Conservation (phyloP, 495 filamentous ascomycete species). For the Penicillium mononematosum region DNA sequence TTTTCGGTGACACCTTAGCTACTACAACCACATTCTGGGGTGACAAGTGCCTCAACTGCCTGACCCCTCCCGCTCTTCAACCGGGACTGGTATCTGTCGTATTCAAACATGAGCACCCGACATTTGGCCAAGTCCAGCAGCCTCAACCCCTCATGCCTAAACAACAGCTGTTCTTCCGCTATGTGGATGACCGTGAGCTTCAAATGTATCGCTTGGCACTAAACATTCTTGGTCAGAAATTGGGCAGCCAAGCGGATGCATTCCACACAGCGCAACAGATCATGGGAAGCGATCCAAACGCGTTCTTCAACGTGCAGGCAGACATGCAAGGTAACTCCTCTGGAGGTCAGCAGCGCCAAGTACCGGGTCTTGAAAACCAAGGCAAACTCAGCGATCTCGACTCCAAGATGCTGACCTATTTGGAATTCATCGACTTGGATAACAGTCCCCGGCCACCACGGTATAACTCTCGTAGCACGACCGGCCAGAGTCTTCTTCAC, state of each 20-base stretch:
- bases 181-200: slow-evolving; percentile 75
- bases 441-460: slow-evolving; percentile 65
- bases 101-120: slow-evolving; percentile 62
- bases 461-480: slow-evolving; percentile 60
- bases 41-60: slow-evolving; percentile 75
- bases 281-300: slow-evolving; percentile 48
- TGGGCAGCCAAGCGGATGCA: slow-evolving; percentile 50
- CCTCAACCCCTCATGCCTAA: slow-evolving; percentile 50
- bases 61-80: slow-evolving; percentile 69
- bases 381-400: slow-evolving; percentile 60
- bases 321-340: slow-evolving; percentile 46
- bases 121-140: slow-evolving; percentile 45
- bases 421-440: slow-evolving; percentile 76
- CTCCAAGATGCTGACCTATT: slow-evolving; percentile 64
- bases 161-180: slow-evolving; percentile 67
- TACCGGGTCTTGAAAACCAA: slow-evolving; percentile 43
- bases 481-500: slow-evolving; percentile 81
- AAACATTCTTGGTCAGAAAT: slow-evolving; percentile 47
- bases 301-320: slow-evolving; percentile 44
- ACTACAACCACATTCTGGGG: slow-evolving; percentile 83
- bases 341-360: slow-evolving; percentile 44
- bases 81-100: slow-evolving; percentile 74
- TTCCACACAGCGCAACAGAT: slow-evolving; percentile 52
- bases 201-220: slow-evolving; percentile 55
- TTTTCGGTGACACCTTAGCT: slow-evolving; percentile 78